Evolutionary conservation across 257 asterid species (phyloP).

Genomic region (Datura wrightii): DNA sequence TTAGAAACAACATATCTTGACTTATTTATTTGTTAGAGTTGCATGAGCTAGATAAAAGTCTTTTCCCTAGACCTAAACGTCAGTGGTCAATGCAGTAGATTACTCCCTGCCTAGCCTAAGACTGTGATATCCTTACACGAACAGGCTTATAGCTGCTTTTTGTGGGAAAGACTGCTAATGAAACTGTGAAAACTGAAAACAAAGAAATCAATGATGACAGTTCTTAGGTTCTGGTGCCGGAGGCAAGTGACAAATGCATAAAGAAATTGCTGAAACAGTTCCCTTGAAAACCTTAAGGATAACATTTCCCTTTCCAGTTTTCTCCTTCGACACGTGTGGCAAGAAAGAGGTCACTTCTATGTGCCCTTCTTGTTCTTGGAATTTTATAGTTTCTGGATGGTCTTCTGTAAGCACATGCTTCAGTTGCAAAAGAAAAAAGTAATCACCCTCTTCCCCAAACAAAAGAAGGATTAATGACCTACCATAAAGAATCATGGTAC

Average conservation of each 20-base stretch:
- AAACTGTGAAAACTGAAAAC: background rate
- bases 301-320: background rate
- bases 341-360: constrained; percentile 5
- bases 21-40: constrained; percentile 16
- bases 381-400: background rate
- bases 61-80: background rate
- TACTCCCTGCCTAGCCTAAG: constrained; percentile 17
- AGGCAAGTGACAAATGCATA: background rate
- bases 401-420: background rate
- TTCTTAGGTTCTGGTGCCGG: constrained; percentile 17
- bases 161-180: constrained; percentile 11
- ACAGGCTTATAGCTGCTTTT: background rate
- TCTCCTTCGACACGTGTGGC: background rate
- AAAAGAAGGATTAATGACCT: constrained; percentile 17
- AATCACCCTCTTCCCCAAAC: background rate
- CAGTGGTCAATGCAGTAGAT: background rate
- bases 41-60: background rate
- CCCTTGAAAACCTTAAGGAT: background rate
- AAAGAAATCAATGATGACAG: constrained; percentile 9
- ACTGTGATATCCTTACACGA: background rate
- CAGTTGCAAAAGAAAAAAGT: background rate
- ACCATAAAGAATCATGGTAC: background rate
- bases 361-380: constrained; percentile 1
- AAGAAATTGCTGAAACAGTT: constrained; percentile 17
- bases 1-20: background rate